Evolutionary conservation across 2,329 filamentous ascomycete genomes (phyloP).

Genomic region (Beauveria caledonica): DNA sequence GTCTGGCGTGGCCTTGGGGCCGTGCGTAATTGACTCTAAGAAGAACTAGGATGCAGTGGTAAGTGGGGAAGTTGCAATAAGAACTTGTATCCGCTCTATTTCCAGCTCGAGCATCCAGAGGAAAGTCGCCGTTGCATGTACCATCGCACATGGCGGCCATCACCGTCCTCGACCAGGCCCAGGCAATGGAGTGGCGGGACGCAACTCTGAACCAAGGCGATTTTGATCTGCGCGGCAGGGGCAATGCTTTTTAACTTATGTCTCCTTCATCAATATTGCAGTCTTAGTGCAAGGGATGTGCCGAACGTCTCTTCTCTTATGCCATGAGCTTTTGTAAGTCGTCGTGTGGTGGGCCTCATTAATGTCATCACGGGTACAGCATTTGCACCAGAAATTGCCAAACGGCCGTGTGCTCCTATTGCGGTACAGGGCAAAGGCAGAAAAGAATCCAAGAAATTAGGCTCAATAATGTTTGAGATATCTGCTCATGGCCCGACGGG

Average conservation of each 20-base stretch:
- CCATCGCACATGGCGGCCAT: neutral
- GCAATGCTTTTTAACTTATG: neutral
- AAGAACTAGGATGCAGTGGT: too few species aligned
- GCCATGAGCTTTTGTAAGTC: neutral
- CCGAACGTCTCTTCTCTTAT: neutral
- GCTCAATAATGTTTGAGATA: too few species aligned
- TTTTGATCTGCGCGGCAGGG: neutral
- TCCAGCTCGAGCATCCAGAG: too few species aligned
- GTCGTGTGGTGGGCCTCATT: neutral
- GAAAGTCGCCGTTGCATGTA: neutral
- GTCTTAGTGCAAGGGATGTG: neutral
- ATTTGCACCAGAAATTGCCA: neutral
- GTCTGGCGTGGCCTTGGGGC: too few species aligned
- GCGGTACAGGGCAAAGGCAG: too few species aligned
- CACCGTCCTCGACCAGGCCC: neutral
- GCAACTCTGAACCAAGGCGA: neutral
- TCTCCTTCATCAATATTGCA: neutral
- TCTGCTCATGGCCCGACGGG: too few species aligned
- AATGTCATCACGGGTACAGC: too few species aligned
- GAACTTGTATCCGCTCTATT: too few species aligned
- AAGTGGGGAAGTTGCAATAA: neutral
- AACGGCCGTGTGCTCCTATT: too few species aligned
- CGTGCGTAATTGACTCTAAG: too few species aligned
- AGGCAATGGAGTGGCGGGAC: neutral
- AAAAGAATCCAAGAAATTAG: too few species aligned